phyloP scores from a whole-genome alignment of 257 asterid genomes.

The Coffea eugenioides region DNA sequence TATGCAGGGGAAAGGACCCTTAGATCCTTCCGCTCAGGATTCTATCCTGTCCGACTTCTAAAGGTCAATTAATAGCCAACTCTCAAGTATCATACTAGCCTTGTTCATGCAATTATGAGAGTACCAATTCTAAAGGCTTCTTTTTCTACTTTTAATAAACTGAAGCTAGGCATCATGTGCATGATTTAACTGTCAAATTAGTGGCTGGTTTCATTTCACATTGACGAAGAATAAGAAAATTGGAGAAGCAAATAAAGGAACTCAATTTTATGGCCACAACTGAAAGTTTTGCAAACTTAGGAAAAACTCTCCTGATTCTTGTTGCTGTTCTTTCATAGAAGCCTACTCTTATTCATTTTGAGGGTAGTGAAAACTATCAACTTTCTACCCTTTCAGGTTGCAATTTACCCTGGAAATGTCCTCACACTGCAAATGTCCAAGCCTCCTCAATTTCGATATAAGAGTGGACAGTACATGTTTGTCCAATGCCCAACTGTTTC shows the following conservation, averaged over 20 bases:
- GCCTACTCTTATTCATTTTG: background rate
- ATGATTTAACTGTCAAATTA: background rate
- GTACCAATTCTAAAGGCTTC: too few species aligned
- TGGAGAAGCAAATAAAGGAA: background rate
- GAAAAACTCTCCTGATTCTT: background rate
- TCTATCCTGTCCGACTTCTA: constrained; percentile 57
- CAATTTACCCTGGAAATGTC: constrained; percentile 92
- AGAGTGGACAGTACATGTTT: constrained; percentile 97
- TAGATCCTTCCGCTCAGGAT: constrained; percentile 82
- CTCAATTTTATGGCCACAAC: background rate
- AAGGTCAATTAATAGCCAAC: constrained; percentile 48
- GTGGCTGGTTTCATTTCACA: background rate
- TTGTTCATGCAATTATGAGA: background rate
- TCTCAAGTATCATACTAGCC: background rate
- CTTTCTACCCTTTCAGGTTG: constrained; percentile 51
- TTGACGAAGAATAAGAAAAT: background rate
- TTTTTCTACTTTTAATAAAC: background rate
- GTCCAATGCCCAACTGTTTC: constrained; percentile 97
- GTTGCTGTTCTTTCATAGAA: background rate
- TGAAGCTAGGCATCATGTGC: background rate
- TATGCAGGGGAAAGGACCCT: constrained; percentile 90
- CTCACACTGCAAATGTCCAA: constrained; percentile 90
- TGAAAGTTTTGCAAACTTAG: background rate
- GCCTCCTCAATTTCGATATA: constrained; percentile 72
- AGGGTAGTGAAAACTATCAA: background rate